These are phyloP conservation scores for Detonula confervacea DNA, from an alignment of 352 stramenopile species.

Conservation along the genomic window DNA sequence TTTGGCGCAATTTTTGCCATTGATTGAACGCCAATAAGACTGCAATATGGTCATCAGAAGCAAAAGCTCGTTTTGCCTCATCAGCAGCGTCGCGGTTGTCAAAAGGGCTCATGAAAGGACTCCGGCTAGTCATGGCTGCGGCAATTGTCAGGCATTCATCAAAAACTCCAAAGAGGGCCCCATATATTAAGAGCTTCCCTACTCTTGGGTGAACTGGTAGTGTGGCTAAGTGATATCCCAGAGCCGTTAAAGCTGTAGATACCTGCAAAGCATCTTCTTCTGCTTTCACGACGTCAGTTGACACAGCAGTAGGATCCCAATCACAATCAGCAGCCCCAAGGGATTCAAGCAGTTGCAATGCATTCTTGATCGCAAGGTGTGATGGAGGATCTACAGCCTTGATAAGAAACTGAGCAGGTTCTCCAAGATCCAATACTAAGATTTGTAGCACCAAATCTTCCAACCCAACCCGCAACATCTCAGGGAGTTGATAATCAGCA, in stretches of 20 bases:
- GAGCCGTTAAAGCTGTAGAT: slow-evolving; percentile 87
- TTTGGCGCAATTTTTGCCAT: slow-evolving; percentile 68
- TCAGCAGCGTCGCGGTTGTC: slow-evolving; percentile 87
- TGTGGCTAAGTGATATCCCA: slow-evolving; percentile 90
- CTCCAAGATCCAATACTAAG: slow-evolving; percentile 89
- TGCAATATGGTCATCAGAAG: slow-evolving; percentile 86
- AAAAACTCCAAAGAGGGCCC: slow-evolving; percentile 91
- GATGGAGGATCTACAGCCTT: slow-evolving; percentile 92
- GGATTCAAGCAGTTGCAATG: slow-evolving; percentile 90
- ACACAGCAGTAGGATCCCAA: slow-evolving; percentile 38
- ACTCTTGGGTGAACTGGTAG: slow-evolving; percentile 95
- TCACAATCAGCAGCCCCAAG: slow-evolving; percentile 90
- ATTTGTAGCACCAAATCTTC: slow-evolving; percentile 96
- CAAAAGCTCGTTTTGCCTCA: slow-evolving; percentile 82
- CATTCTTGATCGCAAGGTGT: slow-evolving; percentile 88
- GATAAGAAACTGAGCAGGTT: slow-evolving; percentile 89
- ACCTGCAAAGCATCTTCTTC: slow-evolving; percentile 4
- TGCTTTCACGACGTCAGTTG: slow-evolving; percentile 13
- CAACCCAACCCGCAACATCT: slow-evolving; percentile 95
- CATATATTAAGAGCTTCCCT: slow-evolving; percentile 96
- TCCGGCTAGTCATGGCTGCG: slow-evolving; percentile 84
- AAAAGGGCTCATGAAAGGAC: slow-evolving; percentile 85
- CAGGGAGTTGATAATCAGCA: slow-evolving; percentile 88
- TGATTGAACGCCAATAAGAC: slow-evolving; percentile 85
- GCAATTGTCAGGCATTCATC: slow-evolving; percentile 87